These are phyloP conservation scores for Carex myosuroides DNA, from an alignment of 176 grass and related monocot genomes.

Conservation along the genomic window DNA sequence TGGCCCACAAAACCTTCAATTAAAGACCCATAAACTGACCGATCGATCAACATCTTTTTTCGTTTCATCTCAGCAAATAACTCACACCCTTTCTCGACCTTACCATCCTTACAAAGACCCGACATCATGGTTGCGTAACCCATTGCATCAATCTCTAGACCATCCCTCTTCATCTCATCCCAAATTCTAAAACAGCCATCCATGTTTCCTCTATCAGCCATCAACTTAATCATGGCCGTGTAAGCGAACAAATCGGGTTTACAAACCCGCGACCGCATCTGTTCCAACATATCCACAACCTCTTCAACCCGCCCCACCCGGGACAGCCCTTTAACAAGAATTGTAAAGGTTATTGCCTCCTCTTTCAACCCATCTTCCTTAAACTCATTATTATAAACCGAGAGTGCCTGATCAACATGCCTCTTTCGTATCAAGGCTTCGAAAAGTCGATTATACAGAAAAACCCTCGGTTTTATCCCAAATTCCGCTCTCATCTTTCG, in stretches of 20 bases:
- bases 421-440: slow-evolving; percentile 38
- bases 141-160: slow-evolving; percentile 48
- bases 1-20: slow-evolving; percentile 45
- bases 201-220: slow-evolving; percentile 55
- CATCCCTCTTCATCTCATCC: slow-evolving; percentile 73
- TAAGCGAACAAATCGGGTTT: slow-evolving; percentile 73
- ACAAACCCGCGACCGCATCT: slow-evolving; percentile 58
- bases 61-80: slow-evolving; percentile 64
- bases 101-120: slow-evolving; percentile 51
- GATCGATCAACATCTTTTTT: slow-evolving; percentile 62
- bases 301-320: slow-evolving; percentile 33
- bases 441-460: slow-evolving; percentile 70
- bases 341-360: slow-evolving; percentile 60
- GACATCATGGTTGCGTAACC: slow-evolving; percentile 59
- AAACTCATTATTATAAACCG: slow-evolving; percentile 64
- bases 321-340: slow-evolving; percentile 53
- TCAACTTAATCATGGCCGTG: slow-evolving; percentile 57
- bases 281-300: slow-evolving; percentile 41
- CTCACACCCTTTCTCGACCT: slow-evolving; percentile 44
- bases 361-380: slow-evolving; percentile 29
- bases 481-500: slow-evolving; percentile 59
- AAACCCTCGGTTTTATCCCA: slow-evolving; percentile 43
- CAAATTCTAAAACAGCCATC: slow-evolving; percentile 73
- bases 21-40: slow-evolving; percentile 46
- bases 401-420: slow-evolving; percentile 47